Evolutionary conservation across 345 rosid genomes (phyloP), one percentile per base, ranked within the genome.

Genomic region (Gossypium rotundifolium): DNA sequence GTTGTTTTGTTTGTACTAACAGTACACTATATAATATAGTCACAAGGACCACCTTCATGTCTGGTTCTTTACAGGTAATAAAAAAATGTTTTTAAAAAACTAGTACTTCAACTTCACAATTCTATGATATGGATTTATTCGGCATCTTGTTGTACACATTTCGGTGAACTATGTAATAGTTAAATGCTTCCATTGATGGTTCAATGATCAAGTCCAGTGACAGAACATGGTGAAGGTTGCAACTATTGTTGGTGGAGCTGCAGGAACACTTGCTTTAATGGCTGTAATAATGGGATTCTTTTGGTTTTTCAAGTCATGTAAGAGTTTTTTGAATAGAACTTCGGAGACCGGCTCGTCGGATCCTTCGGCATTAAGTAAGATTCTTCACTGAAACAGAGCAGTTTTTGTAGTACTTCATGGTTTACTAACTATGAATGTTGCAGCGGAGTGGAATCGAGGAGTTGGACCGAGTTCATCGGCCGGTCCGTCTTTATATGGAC

Each of bases 331-430:
- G 0, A 80, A 78, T 69, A 77, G 77, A 72, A 83, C 75, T 61
- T 89, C 91, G 0, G 91, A 86, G 46, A 85, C 89, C 1, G 85
- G 84, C 33, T 89, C 91, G 16, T 89, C 93, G 44, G 88, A 86
- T 75, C 91, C 89, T 70, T 81, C 87, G 73, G 83, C 85, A 65
- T 77, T 61, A 63, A 79, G 91, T 87, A 78, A 71, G 60, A 65
- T 70, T 72, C 40, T 20, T 58, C 63, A 58, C 12, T 27, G 51
- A 55, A 20, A 48, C 52, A 62, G 52, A 14, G 18, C 33, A n/a
- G 49, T 76, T 12, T 11, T 25, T 48, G 11, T 57, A 18, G 1
- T 4, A 33, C 3, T 29, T 45, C 4, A 49, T 33, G 48, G 48
- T 73, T 58, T 42, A 52, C 71, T 59, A n/a, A 27, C 48, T 73